phyloP scores from a whole-genome alignment of 2,329 filamentous ascomycete genomes.

The Pyrenophora tritici-repentis region DNA sequence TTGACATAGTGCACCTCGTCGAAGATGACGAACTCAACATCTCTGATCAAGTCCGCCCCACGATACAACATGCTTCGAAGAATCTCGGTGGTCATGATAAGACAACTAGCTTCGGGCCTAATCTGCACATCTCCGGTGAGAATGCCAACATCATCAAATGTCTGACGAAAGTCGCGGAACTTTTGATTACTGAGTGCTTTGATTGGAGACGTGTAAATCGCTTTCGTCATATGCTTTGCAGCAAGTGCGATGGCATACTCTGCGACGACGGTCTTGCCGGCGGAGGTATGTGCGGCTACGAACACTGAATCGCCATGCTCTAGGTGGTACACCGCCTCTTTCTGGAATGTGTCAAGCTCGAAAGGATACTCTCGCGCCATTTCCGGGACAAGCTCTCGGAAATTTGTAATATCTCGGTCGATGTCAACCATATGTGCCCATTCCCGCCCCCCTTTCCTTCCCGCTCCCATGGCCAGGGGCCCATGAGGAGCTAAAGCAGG shows the following conservation, averaged over 20 bases:
- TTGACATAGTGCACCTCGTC: conserved; percentile 99
- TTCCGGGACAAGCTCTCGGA: conserved; percentile 87
- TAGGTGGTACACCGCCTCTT: conserved; percentile 96
- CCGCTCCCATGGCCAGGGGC: conserved; percentile 71
- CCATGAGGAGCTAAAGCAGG: conserved; percentile 85
- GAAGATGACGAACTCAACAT: conserved; percentile 98
- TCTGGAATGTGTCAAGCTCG: conserved; percentile 96
- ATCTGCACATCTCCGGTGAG: conserved; percentile 98
- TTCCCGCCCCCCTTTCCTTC: conserved; percentile 77
- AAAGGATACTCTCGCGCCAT: conserved; percentile 98
- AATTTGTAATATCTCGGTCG: conserved; percentile 91
- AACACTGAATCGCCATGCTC: conserved; percentile 97
- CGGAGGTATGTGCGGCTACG: conserved; percentile 95
- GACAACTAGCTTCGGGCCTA: conserved; percentile 92
- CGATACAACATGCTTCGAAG: conserved; percentile 97
- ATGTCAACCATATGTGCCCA: conserved; percentile 99
- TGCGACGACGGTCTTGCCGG: conserved; percentile 96
- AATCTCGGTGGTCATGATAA: conserved; percentile 99
- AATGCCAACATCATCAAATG: conserved; percentile 95
- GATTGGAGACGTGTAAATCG: conserved; percentile 98
- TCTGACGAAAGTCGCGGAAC: conserved; percentile 88
- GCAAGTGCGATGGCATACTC: conserved; percentile 97
- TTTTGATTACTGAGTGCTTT: conserved; percentile 99
- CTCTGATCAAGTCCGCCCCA: conserved; percentile 91
- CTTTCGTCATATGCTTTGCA: conserved; percentile 99